Evolutionary conservation across 768 basidiomycete genomes (phyloP), one percentile per base, ranked within the genome.

Genomic region (Termitomyces sp.): DNA sequence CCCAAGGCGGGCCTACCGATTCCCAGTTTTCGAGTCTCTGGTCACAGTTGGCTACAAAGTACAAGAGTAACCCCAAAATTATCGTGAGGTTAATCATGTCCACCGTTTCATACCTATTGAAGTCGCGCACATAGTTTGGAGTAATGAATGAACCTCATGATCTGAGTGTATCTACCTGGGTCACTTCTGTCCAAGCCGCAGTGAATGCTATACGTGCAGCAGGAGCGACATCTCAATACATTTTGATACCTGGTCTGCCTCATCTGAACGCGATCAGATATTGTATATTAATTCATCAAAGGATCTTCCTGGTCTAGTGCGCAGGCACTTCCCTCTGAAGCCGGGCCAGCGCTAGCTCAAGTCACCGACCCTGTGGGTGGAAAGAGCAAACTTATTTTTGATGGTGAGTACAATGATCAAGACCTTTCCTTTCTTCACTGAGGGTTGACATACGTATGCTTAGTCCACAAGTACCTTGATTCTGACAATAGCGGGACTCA

Each of bases 131-230:
- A 18, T 49, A 71, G 69, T 69, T 72, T 37, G 67, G 69, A 30
- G 49, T 70, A 44, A 84, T 85, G 83, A 86, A 86, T 62, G 84
- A 86, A 65, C 84, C 85, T 4, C 84, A 86, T 59, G 81, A 85
- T 64, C 58, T 83, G 12, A 77, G 74, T 10, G 72, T 82, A 57
- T 52, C 55, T 10, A 67, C 64, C 1, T 84, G 84, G 83, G 82
- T 77, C 4, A 62, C 49, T 8, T 68, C 78, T 6, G 79, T 84
- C 7, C 83, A 86, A 66, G 73, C 76, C 16, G 82, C 79, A 16
- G 83, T 86, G 14, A 84, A 78, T 46, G 84, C 82, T 5, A 85
- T 87, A 60, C 82, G 86, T 54, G 66, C 72, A 12, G 82, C 78
- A 18, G 82, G 82, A 27, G 85, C 85, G 0, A 82, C 74, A 0